Evolutionary conservation across 2,329 filamentous ascomycete species (phyloP).

Genomic region (Amphichorda felina): DNA sequence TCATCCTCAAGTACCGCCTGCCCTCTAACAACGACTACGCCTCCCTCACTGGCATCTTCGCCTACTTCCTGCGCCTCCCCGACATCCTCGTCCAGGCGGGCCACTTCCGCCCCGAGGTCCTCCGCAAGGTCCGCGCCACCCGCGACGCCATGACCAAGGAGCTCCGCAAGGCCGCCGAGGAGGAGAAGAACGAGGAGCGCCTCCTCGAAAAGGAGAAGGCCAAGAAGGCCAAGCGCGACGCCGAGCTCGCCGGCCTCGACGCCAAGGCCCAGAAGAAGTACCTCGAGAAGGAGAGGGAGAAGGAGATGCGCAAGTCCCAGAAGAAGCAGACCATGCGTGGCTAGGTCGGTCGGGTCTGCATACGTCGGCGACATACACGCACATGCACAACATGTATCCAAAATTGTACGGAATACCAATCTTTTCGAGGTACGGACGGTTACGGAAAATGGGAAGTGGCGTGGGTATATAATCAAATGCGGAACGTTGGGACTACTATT

Average conservation of each 20-base stretch:
- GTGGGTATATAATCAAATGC: too few species aligned
- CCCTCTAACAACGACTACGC: slow-evolving; percentile 52
- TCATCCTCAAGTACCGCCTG: slow-evolving; percentile 67
- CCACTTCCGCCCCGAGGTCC: slow-evolving; percentile 83
- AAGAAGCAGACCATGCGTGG: slow-evolving; percentile 44
- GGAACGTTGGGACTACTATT: too few species aligned
- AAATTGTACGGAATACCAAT: too few species aligned
- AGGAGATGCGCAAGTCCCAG: slow-evolving; percentile 46
- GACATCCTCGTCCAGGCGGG: slow-evolving; percentile 66
- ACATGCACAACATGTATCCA: neutral
- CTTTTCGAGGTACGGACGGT: too few species aligned
- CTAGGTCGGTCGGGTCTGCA: slow-evolving; percentile 13
- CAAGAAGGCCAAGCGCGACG: slow-evolving; percentile 84
- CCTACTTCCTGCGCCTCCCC: slow-evolving; percentile 71
- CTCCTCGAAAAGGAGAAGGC: slow-evolving; percentile 58
- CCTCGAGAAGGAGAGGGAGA: slow-evolving; percentile 69
- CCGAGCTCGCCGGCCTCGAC: slow-evolving; percentile 62
- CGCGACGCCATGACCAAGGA: slow-evolving; percentile 73
- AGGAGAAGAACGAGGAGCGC: slow-evolving; percentile 69
- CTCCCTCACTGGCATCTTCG: slow-evolving; percentile 61
- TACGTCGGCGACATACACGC: neutral
- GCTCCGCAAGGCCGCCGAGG: slow-evolving; percentile 70
- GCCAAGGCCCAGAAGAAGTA: slow-evolving; percentile 81
- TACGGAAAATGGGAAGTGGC: too few species aligned
- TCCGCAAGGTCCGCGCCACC: slow-evolving; percentile 68